phyloP scores from a whole-genome alignment of 2,329 filamentous ascomycete species.

The Fusarium proliferatum region DNA sequence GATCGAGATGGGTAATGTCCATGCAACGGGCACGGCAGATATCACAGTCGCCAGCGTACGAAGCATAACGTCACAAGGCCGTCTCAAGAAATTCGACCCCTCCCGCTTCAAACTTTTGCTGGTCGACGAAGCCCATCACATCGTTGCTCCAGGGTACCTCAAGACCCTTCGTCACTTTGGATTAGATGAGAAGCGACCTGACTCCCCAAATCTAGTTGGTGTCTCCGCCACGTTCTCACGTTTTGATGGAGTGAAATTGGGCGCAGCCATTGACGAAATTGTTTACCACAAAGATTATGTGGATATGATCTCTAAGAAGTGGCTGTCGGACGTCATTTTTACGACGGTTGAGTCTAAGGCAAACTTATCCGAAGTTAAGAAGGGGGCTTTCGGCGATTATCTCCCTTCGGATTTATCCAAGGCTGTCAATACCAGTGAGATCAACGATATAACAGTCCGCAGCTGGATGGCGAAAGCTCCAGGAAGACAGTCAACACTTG shows the following conservation, averaged over 20 bases:
- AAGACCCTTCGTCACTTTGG: slow-evolving; percentile 82
- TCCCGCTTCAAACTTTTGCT: slow-evolving; percentile 85
- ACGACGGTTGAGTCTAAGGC: slow-evolving; percentile 89
- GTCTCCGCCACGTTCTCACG: slow-evolving; percentile 85
- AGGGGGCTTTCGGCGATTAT: slow-evolving; percentile 77
- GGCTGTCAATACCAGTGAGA: slow-evolving; percentile 82
- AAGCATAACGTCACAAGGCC: slow-evolving; percentile 80
- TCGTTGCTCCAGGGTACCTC: slow-evolving; percentile 86
- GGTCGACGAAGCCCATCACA: slow-evolving; percentile 97
- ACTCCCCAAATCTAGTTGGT: slow-evolving; percentile 77
- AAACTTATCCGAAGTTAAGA: slow-evolving; percentile 78
- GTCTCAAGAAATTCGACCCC: slow-evolving; percentile 86
- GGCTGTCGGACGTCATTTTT: slow-evolving; percentile 92
- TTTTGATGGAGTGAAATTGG: slow-evolving; percentile 85
- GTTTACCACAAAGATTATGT: slow-evolving; percentile 87
- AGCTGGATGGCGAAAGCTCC: slow-evolving; percentile 84
- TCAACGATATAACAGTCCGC: slow-evolving; percentile 86
- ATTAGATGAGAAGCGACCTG: slow-evolving; percentile 60
- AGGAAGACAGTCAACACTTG: slow-evolving; percentile 83
- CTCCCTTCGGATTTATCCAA: slow-evolving; percentile 79
- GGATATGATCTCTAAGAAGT: slow-evolving; percentile 83
- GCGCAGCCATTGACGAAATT: slow-evolving; percentile 90
- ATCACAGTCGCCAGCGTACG: slow-evolving; percentile 93
- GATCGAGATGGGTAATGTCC: slow-evolving; percentile 86
- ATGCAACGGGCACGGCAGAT: slow-evolving; percentile 83